phyloP scores from a whole-genome alignment of 306 rosid genomes.

The Lathyrus sativus region DNA sequence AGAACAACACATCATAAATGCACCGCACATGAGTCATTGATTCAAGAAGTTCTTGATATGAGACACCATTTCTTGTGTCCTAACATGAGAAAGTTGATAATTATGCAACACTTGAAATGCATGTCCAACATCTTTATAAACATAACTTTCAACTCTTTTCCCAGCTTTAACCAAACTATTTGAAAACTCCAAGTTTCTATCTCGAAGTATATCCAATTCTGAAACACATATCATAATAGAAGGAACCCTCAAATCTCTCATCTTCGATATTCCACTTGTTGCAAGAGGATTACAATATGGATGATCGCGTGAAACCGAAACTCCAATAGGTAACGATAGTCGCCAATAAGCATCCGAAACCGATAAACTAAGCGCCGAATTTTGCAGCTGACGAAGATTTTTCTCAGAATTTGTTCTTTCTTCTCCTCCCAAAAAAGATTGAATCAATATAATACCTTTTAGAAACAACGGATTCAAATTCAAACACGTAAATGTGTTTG shows the following conservation, averaged over 20 bases:
- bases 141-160: constrained; percentile 58
- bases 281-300: constrained; percentile 72
- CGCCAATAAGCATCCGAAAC: constrained; percentile 77
- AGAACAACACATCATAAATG: not conserved
- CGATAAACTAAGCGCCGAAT: constrained; percentile 60
- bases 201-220: constrained; percentile 74
- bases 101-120: constrained; percentile 76
- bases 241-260: constrained; percentile 54
- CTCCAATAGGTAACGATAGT: constrained; percentile 67
- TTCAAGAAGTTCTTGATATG: constrained; percentile 51
- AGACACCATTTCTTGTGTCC: constrained; percentile 65
- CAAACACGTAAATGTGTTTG: not conserved
- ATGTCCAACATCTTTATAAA: constrained; percentile 79
- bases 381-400: constrained; percentile 46
- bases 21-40: not conserved
- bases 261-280: constrained; percentile 41
- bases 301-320: constrained; percentile 66
- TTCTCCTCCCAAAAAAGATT: constrained; percentile 92
- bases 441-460: constrained; percentile 70
- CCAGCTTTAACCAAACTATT: constrained; percentile 56
- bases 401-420: constrained; percentile 66
- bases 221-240: constrained; percentile 63
- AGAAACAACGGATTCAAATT: constrained; percentile 49
- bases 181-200: constrained; percentile 69
- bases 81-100: constrained; percentile 54